Evolutionary conservation across 1,284 basidiomycete species (phyloP), one percentile per base, ranked within the genome.

Genomic region (Ganoderma multipileum): DNA sequence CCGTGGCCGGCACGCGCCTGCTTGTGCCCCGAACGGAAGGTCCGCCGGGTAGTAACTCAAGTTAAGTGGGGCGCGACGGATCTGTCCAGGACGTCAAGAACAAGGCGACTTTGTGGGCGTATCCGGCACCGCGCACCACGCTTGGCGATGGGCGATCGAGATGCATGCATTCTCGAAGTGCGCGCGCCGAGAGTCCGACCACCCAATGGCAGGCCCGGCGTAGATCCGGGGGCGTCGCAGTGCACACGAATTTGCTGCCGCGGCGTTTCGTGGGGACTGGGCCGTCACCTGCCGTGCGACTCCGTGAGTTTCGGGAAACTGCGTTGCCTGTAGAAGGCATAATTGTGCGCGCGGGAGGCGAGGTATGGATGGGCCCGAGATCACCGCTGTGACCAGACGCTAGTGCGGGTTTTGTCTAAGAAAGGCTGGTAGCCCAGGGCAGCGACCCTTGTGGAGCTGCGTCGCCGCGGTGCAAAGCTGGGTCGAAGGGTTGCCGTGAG

Each of bases 181-280:
- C n/a, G n/a, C n/a, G n/a, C 1, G 33, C 8, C 33, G 33, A 33
- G 33, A 5, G 28, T 26, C 23, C 7, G 20, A 9, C 5, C 11
- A 23, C 4, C 58, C 58, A 60, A 39, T 39, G n/a, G 36, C 58
- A 26, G 5, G 38, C 14, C 20, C 5, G 14, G 38, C 38, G 5
- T 9, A 36, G 38, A 41, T 41, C 23, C 23, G n/a, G 55, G 28
- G 54, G 30, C 9, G 63, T 66, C 63, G 64, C 64, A 68, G 42
- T 68, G 57, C 61, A 36, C 36, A 20, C 39, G 33, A 39, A 61
- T 59, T 66, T 66, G 71, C 71, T 63, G 68, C 71, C 71, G 71
- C 65, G 65, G 60, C 36, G 65, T 33, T 52, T 50, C 68, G 68
- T 64, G 63, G 26, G 61, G 39, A 60, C 18, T 9, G 16, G 16